Percentiles rank a stretch among this genome's conserved stretches.
Conservation (phyloP, 2,329 filamentous ascomycete species). For the Periconia macrospinosa region DNA sequence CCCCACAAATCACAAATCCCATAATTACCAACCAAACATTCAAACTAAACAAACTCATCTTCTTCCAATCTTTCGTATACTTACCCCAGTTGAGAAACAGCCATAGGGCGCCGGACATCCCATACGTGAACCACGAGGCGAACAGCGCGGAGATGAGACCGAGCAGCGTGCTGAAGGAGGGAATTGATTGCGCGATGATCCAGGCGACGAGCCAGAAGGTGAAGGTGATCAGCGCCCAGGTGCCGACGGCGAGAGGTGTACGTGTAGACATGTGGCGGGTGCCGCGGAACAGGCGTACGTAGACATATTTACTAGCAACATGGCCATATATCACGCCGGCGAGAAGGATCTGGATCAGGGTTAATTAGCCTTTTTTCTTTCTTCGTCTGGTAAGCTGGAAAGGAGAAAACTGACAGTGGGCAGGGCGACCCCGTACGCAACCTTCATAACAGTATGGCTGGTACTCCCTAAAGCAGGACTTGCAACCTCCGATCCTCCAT, state of each 20-base stretch:
- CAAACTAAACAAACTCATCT: slow-evolving; percentile 48
- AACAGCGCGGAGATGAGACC: slow-evolving; percentile 61
- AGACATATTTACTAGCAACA: slow-evolving; percentile 67
- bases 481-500: slow-evolving; percentile 60
- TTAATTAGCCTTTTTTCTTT: too few species aligned
- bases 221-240: slow-evolving; percentile 62
- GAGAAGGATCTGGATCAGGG: slow-evolving; percentile 56
- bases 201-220: slow-evolving; percentile 64
- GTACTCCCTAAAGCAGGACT: slow-evolving; percentile 66
- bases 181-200: slow-evolving; percentile 69
- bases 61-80: slow-evolving; percentile 44
- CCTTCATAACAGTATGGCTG: slow-evolving; percentile 60
- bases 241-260: slow-evolving; percentile 31
- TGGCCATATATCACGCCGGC: slow-evolving; percentile 71
- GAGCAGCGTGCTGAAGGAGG: slow-evolving; percentile 67
- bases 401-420: slow-evolving; percentile 51
- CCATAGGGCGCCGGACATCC: slow-evolving; percentile 49
- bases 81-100: slow-evolving; percentile 50
- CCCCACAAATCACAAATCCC: slow-evolving; percentile 22
- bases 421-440: slow-evolving; percentile 69
- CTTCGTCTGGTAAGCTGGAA: not conserved
- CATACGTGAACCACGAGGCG: slow-evolving; percentile 66
- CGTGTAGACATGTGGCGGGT: slow-evolving; percentile 46
- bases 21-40: slow-evolving; percentile 46
- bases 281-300: slow-evolving; percentile 63